phyloP scores from a whole-genome alignment of 2,329 filamentous ascomycete species.

The Phialophora expanda region DNA sequence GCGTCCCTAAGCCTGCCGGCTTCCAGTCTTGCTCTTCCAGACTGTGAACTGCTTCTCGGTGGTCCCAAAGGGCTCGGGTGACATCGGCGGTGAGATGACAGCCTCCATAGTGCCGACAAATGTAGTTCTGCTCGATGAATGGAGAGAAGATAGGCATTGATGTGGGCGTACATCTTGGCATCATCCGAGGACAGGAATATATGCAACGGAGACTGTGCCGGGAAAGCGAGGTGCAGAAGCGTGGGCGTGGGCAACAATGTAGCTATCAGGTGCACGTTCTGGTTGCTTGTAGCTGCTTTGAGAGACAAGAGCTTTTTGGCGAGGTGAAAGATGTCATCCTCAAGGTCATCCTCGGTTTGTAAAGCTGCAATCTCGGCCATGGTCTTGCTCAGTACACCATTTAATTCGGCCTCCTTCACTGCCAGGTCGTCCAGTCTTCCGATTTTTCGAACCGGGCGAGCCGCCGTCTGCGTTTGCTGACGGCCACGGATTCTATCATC shows the following conservation, averaged over 20 bases:
- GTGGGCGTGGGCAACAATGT: constrained; percentile 76
- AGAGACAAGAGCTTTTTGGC: constrained; percentile 78
- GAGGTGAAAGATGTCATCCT: constrained; percentile 77
- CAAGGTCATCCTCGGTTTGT: constrained; percentile 75
- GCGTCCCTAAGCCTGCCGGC: constrained; percentile 69
- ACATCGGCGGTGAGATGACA: constrained; percentile 75
- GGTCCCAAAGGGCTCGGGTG: constrained; percentile 74
- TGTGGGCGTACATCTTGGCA: constrained; percentile 77
- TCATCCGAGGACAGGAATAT: constrained; percentile 81
- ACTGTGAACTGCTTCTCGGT: constrained; percentile 64
- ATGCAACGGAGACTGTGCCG: constrained; percentile 79
- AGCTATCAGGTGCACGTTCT: constrained; percentile 19
- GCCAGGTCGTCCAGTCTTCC: constrained; percentile 62
- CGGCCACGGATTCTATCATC: constrained; percentile 78
- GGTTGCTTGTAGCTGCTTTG: constrained; percentile 61
- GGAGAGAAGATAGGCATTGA: constrained; percentile 85
- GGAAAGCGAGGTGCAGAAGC: constrained; percentile 71
- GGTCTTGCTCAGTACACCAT: constrained; percentile 74
- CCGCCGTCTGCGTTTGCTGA: constrained; percentile 61
- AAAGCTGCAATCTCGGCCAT: constrained; percentile 81
- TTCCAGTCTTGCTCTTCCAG: constrained; percentile 65
- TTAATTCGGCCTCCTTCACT: constrained; percentile 86
- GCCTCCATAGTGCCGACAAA: constrained; percentile 84
- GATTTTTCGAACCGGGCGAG: constrained; percentile 33
- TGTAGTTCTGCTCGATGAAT: constrained; percentile 85